phyloP scores from a whole-genome alignment of 116 monocot genomes.

The Phalaenopsis hybrid region DNA sequence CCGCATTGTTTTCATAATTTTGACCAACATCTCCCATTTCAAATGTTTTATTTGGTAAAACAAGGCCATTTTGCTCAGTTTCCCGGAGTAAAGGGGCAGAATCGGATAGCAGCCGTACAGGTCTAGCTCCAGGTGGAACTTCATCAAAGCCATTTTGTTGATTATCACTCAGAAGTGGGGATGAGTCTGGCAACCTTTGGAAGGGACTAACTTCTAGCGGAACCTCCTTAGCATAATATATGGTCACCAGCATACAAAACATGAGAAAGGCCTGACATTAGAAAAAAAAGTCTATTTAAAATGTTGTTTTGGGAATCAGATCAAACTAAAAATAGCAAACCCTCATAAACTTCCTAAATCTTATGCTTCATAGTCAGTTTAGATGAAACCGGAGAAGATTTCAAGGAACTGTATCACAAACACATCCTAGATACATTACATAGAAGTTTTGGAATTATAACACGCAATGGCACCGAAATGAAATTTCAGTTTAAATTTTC shows the following conservation, averaged over 20 bases:
- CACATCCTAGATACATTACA: neutral
- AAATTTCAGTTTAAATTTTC: neutral
- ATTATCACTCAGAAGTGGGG: slow-evolving; percentile 59
- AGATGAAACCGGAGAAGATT: neutral
- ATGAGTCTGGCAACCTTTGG: slow-evolving; percentile 47
- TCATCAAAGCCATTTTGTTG: slow-evolving; percentile 31
- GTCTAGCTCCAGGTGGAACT: slow-evolving; percentile 37
- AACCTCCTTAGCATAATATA: slow-evolving; percentile 81
- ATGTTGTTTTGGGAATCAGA: neutral
- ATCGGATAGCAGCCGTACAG: slow-evolving; percentile 36
- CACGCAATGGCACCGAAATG: neutral
- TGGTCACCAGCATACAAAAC: slow-evolving; percentile 77
- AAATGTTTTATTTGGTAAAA: slow-evolving; percentile 1
- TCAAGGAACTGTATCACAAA: neutral
- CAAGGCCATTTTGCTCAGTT: slow-evolving; percentile 26
- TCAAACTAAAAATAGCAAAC: neutral
- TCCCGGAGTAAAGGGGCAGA: slow-evolving; percentile 70
- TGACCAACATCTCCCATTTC: slow-evolving; percentile 19
- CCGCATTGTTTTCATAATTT: slow-evolving; percentile 14
- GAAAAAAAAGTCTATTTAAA: neutral
- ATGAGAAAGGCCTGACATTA: slow-evolving; percentile 68
- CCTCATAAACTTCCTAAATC: neutral
- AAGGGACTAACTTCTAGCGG: slow-evolving; percentile 39
- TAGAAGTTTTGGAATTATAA: neutral
- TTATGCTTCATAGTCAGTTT: neutral